Conservation (phyloP, 2,329 filamentous ascomycete species). For the Neurospora sp. region DNA sequence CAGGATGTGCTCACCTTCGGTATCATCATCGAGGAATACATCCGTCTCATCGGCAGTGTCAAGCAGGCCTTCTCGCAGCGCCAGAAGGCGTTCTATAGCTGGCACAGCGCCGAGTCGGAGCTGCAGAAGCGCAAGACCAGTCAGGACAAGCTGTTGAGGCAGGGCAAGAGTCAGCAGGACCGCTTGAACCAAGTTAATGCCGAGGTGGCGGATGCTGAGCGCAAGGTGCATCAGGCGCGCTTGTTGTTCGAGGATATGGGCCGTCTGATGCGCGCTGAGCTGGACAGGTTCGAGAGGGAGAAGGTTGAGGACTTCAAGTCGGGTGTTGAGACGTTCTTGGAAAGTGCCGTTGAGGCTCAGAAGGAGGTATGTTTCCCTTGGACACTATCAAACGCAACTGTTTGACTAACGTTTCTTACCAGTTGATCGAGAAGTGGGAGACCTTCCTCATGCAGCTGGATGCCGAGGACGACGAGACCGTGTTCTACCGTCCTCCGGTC, state of each 20-base stretch:
- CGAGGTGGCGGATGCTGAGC: conserved; percentile 90
- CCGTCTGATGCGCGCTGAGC: conserved; percentile 76
- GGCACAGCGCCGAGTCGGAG: conserved; percentile 86
- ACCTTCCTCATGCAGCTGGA: conserved; percentile 95
- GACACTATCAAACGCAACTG: neutral
- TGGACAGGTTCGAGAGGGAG: conserved; percentile 90
- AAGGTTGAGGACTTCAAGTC: conserved; percentile 99
- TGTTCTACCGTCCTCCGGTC: conserved; percentile 56
- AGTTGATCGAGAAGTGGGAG: conserved; percentile 86
- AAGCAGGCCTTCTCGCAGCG: conserved; percentile 88
- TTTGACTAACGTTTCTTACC: conserved; percentile 13
- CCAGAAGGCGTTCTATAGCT: conserved; percentile 91
- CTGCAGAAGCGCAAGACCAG: conserved; percentile 78
- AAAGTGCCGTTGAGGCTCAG: conserved; percentile 94
- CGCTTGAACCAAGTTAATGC: conserved; percentile 84
- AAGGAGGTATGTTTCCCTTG: conserved; percentile 63
- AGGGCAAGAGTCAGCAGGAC: conserved; percentile 94
- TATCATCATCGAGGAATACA: conserved; percentile 97
- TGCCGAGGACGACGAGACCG: conserved; percentile 74
- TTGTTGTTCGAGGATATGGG: conserved; percentile 97
- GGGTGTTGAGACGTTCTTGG: conserved; percentile 92
- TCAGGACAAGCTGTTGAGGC: conserved; percentile 90
- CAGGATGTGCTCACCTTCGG: conserved; percentile 94
- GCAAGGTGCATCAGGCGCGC: conserved; percentile 81
- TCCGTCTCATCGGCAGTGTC: conserved; percentile 86